These are phyloP conservation scores for Pythium plurisporium DNA, from an alignment of 352 stramenopile species.

Conservation along the genomic window DNA sequence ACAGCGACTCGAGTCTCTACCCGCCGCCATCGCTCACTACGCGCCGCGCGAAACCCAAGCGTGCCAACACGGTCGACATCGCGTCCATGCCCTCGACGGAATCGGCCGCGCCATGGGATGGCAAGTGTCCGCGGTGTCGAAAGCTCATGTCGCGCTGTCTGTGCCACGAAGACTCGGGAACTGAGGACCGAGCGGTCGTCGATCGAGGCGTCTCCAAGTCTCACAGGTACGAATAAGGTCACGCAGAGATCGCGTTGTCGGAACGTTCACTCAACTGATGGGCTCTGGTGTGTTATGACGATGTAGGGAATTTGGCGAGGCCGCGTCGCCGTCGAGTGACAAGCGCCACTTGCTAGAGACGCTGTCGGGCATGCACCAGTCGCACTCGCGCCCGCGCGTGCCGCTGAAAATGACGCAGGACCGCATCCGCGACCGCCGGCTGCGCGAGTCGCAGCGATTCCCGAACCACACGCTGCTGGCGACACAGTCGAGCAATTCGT, in stretches of 20 bases:
- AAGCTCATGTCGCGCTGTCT: slow-evolving; percentile 29
- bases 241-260: too few relatives aligned
- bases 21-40: slow-evolving; percentile 5
- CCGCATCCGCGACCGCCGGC: slow-evolving; percentile 14
- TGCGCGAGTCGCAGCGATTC: slow-evolving; percentile 11
- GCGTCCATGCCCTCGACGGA: not conserved
- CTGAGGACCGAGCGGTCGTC: not conserved
- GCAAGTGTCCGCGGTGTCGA: slow-evolving; percentile 23
- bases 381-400: slow-evolving; percentile 10
- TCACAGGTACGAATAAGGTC: slow-evolving; percentile 2
- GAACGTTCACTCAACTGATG: too few relatives aligned
- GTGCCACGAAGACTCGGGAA: slow-evolving; percentile 16
- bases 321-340: not conserved
- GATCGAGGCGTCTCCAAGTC: not conserved
- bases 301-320: not conserved
- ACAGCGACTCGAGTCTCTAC: slow-evolving; percentile 22
- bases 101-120: slow-evolving; percentile 15
- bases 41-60: not conserved
- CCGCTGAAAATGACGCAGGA: slow-evolving; percentile 24
- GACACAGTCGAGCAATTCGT: not conserved
- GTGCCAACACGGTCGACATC: slow-evolving; percentile 3
- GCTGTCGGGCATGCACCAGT: slow-evolving; percentile 21
- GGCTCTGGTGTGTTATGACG: too few relatives aligned
- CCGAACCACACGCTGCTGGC: not conserved
- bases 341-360: slow-evolving; percentile 24